Evolutionary conservation across 768 basidiomycete species (phyloP), one percentile per base, ranked within the genome.

Genomic region (Candolleomyces aberdarensis): DNA sequence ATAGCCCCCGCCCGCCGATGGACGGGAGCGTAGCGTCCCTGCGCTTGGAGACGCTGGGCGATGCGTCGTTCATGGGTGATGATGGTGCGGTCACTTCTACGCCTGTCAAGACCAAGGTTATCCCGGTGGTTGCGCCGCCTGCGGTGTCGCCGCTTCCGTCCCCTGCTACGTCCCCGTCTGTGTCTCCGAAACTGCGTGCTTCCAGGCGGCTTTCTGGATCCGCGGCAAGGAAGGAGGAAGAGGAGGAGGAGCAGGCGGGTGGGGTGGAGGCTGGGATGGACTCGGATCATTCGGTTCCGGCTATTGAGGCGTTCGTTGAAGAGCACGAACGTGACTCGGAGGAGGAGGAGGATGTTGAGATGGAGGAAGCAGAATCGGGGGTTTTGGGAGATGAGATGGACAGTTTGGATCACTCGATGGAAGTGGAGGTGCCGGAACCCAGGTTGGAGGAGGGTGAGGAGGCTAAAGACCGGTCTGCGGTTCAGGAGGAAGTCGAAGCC

Each of bases 31-130:
- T 46, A 3, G 44, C 17, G 10, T 46, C 19, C 8, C 51, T 47
- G 44, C 53, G 32, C 47, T 57, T 52, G 54, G 44, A 20, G 57
- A 56, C 15, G n/a, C 49, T 53, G 63, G 64, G 9, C 47, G 53
- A 7, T 50, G 19, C 29, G 43, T 60, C 0, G 22, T 47, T 51
- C 63, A 39, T 29, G 6, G 44, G 44, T 1, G 44, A 17, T 3
- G 44, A 46, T 2, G 44, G 44, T 46, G 14, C 17, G 6, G 44
- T 46, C 44, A 17, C 4, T 17, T 46, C 44, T 1, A 13, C 11
- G 41, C n/a, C 13, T 43, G 41, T 13, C n/a, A 43, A 11, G 41
- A 11, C 41, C 1, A 11, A 43, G 1, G 44, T 46, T 20, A 20
- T 46, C 6, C 44, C 44, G 10, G 8, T 46, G 4, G 44, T 46